Conservation (phyloP, 495 filamentous ascomycete genomes). For the Mytilinidion resinicola region DNA sequence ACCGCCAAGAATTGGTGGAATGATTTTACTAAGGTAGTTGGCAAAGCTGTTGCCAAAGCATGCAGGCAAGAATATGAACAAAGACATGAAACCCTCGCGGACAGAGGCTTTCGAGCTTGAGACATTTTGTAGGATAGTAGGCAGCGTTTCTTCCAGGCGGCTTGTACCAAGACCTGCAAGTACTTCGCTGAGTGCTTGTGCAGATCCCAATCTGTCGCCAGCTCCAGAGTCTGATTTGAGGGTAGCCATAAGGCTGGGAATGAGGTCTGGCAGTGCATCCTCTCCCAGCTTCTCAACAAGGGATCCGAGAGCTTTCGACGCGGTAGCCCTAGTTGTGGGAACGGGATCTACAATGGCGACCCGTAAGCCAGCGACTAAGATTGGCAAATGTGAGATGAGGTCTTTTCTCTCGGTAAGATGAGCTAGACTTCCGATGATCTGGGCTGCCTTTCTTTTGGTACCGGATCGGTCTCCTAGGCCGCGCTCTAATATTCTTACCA, state of each 20-base stretch:
- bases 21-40: conserved; percentile 89
- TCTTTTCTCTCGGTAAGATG: conserved; percentile 96
- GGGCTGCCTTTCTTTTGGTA: conserved; percentile 90
- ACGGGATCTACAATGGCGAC: conserved; percentile 89
- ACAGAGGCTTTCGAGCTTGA: conserved; percentile 83
- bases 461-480: conserved; percentile 83
- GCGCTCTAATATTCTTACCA: conserved; percentile 90
- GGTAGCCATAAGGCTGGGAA: conserved; percentile 93
- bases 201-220: conserved; percentile 89
- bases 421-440: conserved; percentile 94
- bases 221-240: conserved; percentile 96
- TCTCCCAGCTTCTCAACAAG: conserved; percentile 96
- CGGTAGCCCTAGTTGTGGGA: conserved; percentile 91
- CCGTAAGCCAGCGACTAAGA: conserved; percentile 85
- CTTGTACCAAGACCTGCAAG: conserved; percentile 89
- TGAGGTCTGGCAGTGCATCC: conserved; percentile 92
- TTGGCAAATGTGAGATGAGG: conserved; percentile 81
- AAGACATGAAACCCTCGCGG: conserved; percentile 97
- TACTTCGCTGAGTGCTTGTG: conserved; percentile 94
- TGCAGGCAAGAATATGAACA: conserved; percentile 97
- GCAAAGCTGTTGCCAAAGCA: conserved; percentile 99
- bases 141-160: conserved; percentile 89
- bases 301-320: conserved; percentile 91
- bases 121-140: conserved; percentile 94
- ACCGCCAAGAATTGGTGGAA: conserved; percentile 89